These are phyloP conservation scores for Quercus dentata DNA, from an alignment of 306 rosid genomes.

Conservation along the genomic window DNA sequence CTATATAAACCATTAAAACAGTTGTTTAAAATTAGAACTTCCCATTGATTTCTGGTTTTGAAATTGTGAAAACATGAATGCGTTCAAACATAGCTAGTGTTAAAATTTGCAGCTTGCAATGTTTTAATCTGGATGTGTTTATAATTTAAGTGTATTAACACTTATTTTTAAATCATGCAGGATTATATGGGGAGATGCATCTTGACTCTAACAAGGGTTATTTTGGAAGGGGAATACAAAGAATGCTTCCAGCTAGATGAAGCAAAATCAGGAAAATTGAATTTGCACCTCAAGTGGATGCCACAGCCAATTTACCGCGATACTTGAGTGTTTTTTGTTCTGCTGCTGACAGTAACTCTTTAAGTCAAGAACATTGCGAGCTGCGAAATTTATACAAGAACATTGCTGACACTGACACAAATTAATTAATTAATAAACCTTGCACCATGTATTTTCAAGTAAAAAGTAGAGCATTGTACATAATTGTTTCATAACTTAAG, in stretches of 20 bases:
- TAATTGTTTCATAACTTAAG: constrained; percentile 27
- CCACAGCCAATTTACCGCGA: constrained; percentile 90
- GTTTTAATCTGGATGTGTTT: not conserved
- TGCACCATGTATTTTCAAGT: constrained; percentile 12
- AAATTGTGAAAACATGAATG: not conserved
- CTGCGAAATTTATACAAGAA: constrained; percentile 3
- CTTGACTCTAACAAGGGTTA: constrained; percentile 82
- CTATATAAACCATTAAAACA: not conserved
- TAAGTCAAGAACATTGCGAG: not conserved
- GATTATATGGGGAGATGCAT: constrained; percentile 93
- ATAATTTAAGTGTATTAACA: not conserved
- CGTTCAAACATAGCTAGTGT: not conserved
- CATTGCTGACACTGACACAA: not conserved
- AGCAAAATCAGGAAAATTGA: constrained; percentile 80
- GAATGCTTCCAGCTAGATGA: constrained; percentile 71
- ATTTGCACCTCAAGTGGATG: constrained; percentile 86
- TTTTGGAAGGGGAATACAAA: constrained; percentile 82
- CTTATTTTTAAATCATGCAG: constrained; percentile 32
- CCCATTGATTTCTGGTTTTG: not conserved
- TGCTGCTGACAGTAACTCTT: not conserved
- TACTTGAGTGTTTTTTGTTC: constrained; percentile 31
- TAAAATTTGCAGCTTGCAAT: not conserved
- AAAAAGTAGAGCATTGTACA: constrained; percentile 34
- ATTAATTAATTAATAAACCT: not conserved
- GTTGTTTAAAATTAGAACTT: not conserved